Percentiles rank a stretch among this genome's conserved stretches.
Conservation (phyloP, 2,329 filamentous ascomycete genomes). For the Albifimbria verrucaria region DNA sequence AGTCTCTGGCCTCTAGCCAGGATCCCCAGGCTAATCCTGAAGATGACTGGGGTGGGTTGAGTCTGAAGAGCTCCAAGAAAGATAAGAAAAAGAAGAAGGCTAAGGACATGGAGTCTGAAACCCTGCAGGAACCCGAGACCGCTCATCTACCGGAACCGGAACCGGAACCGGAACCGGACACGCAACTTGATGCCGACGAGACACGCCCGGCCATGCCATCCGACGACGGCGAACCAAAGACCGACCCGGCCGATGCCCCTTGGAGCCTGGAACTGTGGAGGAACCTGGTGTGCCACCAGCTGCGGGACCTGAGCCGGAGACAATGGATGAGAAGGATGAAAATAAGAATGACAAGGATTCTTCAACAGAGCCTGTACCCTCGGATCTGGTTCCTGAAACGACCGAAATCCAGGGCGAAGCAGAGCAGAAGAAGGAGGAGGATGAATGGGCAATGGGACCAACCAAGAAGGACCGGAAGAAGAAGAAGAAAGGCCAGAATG, state of each 20-base stretch:
- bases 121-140: conserved; percentile 24
- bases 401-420: conserved; percentile 10
- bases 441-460: conserved; percentile 6
- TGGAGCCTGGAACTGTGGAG: background rate
- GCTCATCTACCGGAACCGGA: conserved; percentile 13
- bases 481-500: conserved; percentile 13
- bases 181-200: conserved; percentile 19
- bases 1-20: conserved; percentile 16
- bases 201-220: background rate
- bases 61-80: conserved; percentile 24
- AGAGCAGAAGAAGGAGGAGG: conserved; percentile 6
- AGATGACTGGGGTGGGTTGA: conserved; percentile 26
- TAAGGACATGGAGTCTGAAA: conserved; percentile 26
- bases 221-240: background rate
- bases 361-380: background rate
- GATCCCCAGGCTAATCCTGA: conserved; percentile 22
- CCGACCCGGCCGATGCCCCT: background rate
- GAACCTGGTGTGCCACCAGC: background rate
- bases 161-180: conserved; percentile 22
- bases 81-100: conserved; percentile 31
- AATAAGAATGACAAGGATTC: conserved; percentile 8
- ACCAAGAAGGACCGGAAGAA: conserved; percentile 31
- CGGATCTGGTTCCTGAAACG: conserved; percentile 7
- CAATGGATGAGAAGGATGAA: conserved; percentile 11
- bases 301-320: background rate